Conservation (phyloP, 306 rosid species). For the Lagenaria siceraria region DNA sequence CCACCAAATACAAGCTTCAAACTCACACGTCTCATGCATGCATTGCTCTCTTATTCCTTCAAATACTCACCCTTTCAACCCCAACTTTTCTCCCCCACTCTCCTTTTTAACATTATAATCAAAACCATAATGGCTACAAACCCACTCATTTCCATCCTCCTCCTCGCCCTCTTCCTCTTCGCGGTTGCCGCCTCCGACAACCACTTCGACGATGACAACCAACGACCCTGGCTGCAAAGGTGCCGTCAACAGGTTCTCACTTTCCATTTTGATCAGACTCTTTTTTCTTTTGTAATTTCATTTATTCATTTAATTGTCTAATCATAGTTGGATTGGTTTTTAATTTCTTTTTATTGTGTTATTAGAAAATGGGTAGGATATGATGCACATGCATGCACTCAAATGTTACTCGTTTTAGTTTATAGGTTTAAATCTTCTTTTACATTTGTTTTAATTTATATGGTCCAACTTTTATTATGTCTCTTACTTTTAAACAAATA, state of each 20-base stretch:
- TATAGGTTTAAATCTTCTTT: too few species aligned
- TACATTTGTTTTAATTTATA: too few species aligned
- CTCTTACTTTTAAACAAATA: too few species aligned
- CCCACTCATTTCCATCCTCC: neutral
- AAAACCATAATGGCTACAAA: neutral
- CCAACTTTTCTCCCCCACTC: neutral
- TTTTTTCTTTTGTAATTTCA: too few species aligned
- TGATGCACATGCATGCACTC: too few species aligned
- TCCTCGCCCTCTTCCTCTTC: neutral
- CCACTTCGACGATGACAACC: neutral
- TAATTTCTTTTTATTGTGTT: too few species aligned
- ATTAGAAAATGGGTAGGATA: too few species aligned
- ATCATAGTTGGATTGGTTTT: too few species aligned
- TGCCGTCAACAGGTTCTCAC: constrained; percentile 1
- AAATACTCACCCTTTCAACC: neutral
- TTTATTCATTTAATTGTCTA: too few species aligned
- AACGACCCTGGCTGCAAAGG: neutral
- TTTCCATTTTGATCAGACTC: too few species aligned
- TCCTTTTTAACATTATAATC: neutral
- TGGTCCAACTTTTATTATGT: too few species aligned
- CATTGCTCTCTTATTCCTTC: neutral
- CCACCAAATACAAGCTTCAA: neutral
- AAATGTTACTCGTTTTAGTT: too few species aligned
- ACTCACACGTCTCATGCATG: neutral
- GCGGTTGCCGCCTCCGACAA: neutral